phyloP scores from a whole-genome alignment of 805 yeast species.

The Teunomyces atbi region DNA sequence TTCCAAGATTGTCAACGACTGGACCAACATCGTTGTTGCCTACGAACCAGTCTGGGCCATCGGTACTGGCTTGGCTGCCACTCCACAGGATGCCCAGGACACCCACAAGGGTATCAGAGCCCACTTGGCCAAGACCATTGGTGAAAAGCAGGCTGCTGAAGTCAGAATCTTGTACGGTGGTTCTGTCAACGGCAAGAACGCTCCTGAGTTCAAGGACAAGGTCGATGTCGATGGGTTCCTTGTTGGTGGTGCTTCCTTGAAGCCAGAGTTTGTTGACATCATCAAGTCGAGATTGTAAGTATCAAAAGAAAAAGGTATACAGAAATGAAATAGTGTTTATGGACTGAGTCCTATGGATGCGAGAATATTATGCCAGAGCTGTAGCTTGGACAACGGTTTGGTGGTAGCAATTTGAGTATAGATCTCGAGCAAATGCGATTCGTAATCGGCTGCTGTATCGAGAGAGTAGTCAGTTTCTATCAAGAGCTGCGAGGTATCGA shows the following conservation, averaged over 20 bases:
- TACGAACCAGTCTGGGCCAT: conserved; percentile 99
- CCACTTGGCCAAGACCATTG: conserved; percentile 74
- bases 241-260: conserved; percentile 98
- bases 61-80: conserved; percentile 98
- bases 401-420: conserved; percentile 13
- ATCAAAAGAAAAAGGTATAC: neutral
- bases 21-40: conserved; percentile 91
- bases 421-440: conserved; percentile 21
- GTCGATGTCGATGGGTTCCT: conserved; percentile 96
- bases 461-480: conserved; percentile 37
- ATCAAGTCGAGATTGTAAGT: conserved; percentile 81
- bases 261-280: conserved; percentile 96
- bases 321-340: neutral
- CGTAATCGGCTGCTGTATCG: conserved; percentile 25
- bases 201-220: conserved; percentile 85
- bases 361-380: neutral
- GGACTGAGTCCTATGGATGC: conserved; percentile 1
- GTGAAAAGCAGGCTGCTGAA: conserved; percentile 70
- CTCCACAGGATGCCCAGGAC: conserved; percentile 96
- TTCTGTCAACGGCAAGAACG: conserved; percentile 94
- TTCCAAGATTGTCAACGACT: conserved; percentile 74
- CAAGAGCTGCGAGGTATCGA: conserved; percentile 26
- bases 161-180: conserved; percentile 98
- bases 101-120: conserved; percentile 88
- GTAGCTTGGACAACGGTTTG: conserved; percentile 11